These are phyloP conservation scores for Colletotrichum sansevieriae DNA, from an alignment of 2,329 filamentous ascomycete genomes.

Conservation along the genomic window DNA sequence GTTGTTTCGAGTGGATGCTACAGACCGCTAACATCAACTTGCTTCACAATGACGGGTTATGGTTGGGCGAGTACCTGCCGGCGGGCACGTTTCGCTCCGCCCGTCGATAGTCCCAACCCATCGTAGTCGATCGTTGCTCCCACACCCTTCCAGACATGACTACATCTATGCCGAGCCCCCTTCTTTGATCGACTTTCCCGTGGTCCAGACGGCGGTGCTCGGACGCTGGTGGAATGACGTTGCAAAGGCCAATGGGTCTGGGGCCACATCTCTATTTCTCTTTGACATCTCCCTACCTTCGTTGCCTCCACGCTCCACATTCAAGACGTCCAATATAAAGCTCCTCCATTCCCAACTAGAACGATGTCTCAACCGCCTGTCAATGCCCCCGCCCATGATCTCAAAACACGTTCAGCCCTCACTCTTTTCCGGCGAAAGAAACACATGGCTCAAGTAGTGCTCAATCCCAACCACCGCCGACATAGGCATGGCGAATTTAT, in stretches of 20 bases:
- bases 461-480: constrained; percentile 20
- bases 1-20: not conserved
- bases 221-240: constrained; percentile 24
- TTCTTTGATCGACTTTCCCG: constrained; percentile 22
- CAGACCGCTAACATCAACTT: not conserved
- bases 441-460: constrained; percentile 33
- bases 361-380: not conserved
- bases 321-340: constrained; percentile 17
- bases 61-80: constrained; percentile 21
- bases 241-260: constrained; percentile 27
- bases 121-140: constrained; percentile 10
- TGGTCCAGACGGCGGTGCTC: constrained; percentile 15
- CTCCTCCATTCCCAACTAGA: constrained; percentile 11
- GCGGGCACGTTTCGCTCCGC: not conserved
- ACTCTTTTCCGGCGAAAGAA: constrained; percentile 28
- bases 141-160: constrained; percentile 5
- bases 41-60: not conserved
- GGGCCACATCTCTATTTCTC: constrained; percentile 18
- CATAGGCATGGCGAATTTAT: constrained; percentile 31
- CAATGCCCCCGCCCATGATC: not conserved
- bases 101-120: constrained; percentile 20
- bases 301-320: not conserved
- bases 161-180: constrained; percentile 11
- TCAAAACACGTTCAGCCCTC: constrained; percentile 20
- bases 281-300: constrained; percentile 23